phyloP scores from a whole-genome alignment of 2,329 filamentous ascomycete genomes.

The Fulvia fulva region DNA sequence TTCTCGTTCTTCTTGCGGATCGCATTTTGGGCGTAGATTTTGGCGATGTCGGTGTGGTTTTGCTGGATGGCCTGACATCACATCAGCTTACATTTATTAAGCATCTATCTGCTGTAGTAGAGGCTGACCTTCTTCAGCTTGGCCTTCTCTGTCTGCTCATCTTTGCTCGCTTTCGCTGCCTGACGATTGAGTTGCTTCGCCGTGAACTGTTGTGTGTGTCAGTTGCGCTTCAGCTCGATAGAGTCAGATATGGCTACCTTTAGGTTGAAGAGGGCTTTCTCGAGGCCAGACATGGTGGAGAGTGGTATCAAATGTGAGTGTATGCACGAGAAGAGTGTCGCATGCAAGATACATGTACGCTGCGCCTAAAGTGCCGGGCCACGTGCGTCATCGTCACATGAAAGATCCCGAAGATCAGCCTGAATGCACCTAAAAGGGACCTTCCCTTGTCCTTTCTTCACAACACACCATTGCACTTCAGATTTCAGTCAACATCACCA shows the following conservation, averaged over 20 bases:
- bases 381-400: neutral
- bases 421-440: neutral
- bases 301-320: neutral
- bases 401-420: neutral
- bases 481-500: no score
- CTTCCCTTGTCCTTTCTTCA: neutral
- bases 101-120: neutral
- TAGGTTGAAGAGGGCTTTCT: constrained; percentile 60
- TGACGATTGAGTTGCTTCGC: constrained; percentile 61
- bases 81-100: neutral
- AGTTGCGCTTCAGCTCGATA: neutral
- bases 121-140: constrained; percentile 56
- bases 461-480: neutral
- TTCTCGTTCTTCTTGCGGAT: constrained; percentile 62
- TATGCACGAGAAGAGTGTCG: neutral
- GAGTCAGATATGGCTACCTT: constrained; percentile 42
- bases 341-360: neutral
- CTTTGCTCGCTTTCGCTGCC: constrained; percentile 58
- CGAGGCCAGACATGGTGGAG: constrained; percentile 54
- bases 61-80: constrained; percentile 53
- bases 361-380: neutral
- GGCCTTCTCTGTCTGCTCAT: constrained; percentile 57
- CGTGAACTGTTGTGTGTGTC: constrained; percentile 48
- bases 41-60: constrained; percentile 56
- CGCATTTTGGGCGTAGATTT: constrained; percentile 61